A percentile compares a stretch with the other conserved stretches of the same genome.
These are phyloP conservation scores for Saccharomyces hybrid DNA, from an alignment of 1,139 yeast species.

Conservation along the genomic window DNA sequence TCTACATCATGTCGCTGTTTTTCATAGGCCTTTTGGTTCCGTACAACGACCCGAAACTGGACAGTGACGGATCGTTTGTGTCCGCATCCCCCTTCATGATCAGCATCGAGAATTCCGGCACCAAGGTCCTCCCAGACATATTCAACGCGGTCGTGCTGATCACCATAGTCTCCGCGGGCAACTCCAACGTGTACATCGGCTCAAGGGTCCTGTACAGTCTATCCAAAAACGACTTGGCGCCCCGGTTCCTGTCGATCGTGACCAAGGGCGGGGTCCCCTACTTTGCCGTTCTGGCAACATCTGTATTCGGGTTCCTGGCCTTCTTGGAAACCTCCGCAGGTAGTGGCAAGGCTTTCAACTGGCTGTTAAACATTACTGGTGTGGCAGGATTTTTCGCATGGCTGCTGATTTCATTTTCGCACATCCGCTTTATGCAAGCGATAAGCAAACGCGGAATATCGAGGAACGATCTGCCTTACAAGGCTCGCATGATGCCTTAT, in stretches of 20 bases:
- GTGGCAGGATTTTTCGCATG: conserved; percentile 70
- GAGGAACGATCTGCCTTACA: conserved; percentile 60
- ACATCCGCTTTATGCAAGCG: conserved; percentile 60
- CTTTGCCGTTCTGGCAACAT: conserved; percentile 49
- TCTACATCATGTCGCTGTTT: conserved; percentile 71
- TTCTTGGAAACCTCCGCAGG: conserved; percentile 51
- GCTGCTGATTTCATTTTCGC: conserved; percentile 60
- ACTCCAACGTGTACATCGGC: conserved; percentile 72
- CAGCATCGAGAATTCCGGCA: conserved; percentile 61
- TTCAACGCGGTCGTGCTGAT: conserved; percentile 67
- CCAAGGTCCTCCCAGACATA: conserved; percentile 58
- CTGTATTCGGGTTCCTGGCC: conserved; percentile 58
- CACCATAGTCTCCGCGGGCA: conserved; percentile 72
- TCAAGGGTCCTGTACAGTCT: conserved; percentile 65
- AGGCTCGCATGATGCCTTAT: conserved; percentile 54
- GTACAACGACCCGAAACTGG: conserved; percentile 54
- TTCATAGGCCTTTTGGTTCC: conserved; percentile 83
- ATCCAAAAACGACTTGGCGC: conserved; percentile 56
- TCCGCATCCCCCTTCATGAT: conserved; percentile 71
- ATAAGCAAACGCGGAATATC: conserved; percentile 51
- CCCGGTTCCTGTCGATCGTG: conserved; percentile 44
- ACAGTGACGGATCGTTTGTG: conserved; percentile 40
- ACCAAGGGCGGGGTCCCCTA: conserved; percentile 63
- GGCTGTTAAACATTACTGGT: conserved; percentile 77
- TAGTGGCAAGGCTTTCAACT: conserved; percentile 67